phyloP scores from a whole-genome alignment of 1,284 basidiomycete species.

The Neotropicomus parvogracilis region DNA sequence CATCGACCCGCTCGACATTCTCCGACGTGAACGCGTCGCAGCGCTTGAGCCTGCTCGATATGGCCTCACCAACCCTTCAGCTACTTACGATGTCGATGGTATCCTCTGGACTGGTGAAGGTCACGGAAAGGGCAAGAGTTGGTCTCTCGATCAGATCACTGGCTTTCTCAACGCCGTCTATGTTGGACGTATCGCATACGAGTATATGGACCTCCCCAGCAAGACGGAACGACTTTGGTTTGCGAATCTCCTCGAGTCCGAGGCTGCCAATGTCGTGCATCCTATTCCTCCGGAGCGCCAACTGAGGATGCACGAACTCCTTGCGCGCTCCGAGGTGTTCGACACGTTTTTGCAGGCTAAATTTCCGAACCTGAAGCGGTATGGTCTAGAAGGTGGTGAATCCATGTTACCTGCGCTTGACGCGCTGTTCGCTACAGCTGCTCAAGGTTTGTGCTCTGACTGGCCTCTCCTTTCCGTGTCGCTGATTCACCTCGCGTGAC shows the following conservation, averaged over 20 bases:
- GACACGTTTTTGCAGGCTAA: constrained; percentile 80
- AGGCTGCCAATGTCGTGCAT: constrained; percentile 26
- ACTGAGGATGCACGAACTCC: constrained; percentile 62
- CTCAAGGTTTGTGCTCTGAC: constrained; percentile 46
- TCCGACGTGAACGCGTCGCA: constrained; percentile 79
- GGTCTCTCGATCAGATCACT: constrained; percentile 69
- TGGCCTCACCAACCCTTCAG: constrained; percentile 54
- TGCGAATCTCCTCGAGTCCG: constrained; percentile 75
- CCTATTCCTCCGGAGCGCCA: constrained; percentile 26
- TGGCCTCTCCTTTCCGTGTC: not conserved
- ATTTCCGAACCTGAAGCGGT: constrained; percentile 81
- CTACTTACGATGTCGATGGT: constrained; percentile 71
- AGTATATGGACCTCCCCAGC: constrained; percentile 83
- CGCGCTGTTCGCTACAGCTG: constrained; percentile 64
- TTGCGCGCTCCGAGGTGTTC: constrained; percentile 75
- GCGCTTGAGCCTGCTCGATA: constrained; percentile 80
- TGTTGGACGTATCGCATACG: constrained; percentile 81
- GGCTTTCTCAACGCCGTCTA: constrained; percentile 70
- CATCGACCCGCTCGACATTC: constrained; percentile 83
- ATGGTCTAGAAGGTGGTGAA: constrained; percentile 85
- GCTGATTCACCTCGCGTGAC: constrained; percentile 5
- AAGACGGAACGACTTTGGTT: constrained; percentile 84
- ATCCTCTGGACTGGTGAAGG: constrained; percentile 67
- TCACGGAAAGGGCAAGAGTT: constrained; percentile 44
- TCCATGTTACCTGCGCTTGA: constrained; percentile 86